Percentiles rank a stretch among this genome's conserved stretches.
Evolutionary conservation across 345 rosid species (phyloP).

Genomic region (Melastoma malabathricum): DNA sequence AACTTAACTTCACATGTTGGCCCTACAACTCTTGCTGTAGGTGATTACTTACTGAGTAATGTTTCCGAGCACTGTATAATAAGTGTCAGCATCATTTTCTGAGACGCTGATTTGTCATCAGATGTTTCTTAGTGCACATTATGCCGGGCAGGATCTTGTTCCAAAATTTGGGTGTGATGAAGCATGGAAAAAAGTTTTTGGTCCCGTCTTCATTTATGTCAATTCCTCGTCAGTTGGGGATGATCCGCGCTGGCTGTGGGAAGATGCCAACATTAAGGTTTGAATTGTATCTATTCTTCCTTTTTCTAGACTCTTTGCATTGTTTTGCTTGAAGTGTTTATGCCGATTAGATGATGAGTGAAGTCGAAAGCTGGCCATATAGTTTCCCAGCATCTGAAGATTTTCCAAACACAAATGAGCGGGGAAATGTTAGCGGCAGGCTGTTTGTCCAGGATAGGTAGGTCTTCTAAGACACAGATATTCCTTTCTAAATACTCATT

Average conservation of each 20-base stretch:
- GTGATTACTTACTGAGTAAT: constrained; percentile 10
- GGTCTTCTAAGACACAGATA: constrained; percentile 3
- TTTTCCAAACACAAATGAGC: constrained; percentile 45
- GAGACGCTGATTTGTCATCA: constrained; percentile 11
- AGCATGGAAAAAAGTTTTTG: constrained; percentile 92
- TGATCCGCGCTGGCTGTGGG: constrained; percentile 68
- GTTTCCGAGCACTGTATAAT: background rate
- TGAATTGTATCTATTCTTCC: background rate
- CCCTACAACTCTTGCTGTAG: constrained; percentile 79
- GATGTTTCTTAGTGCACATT: constrained; percentile 84
- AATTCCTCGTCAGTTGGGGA: constrained; percentile 44
- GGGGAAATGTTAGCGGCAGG: constrained; percentile 61
- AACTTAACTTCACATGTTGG: constrained; percentile 93
- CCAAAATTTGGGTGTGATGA: constrained; percentile 44
- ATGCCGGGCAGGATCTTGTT: constrained; percentile 59
- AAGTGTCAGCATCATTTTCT: background rate
- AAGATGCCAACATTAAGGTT: constrained; percentile 83
- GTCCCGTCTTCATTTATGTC: constrained; percentile 78
- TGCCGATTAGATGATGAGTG: constrained; percentile 39
- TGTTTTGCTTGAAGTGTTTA: constrained; percentile 1
- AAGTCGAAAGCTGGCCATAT: constrained; percentile 84
- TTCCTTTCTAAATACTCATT: background rate
- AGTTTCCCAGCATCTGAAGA: constrained; percentile 84
- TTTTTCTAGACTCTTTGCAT: too few species aligned
- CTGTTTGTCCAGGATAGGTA: constrained; percentile 62